Conservation (phyloP, 176 grass and related monocot genomes). For the Triticum turgidum region DNA sequence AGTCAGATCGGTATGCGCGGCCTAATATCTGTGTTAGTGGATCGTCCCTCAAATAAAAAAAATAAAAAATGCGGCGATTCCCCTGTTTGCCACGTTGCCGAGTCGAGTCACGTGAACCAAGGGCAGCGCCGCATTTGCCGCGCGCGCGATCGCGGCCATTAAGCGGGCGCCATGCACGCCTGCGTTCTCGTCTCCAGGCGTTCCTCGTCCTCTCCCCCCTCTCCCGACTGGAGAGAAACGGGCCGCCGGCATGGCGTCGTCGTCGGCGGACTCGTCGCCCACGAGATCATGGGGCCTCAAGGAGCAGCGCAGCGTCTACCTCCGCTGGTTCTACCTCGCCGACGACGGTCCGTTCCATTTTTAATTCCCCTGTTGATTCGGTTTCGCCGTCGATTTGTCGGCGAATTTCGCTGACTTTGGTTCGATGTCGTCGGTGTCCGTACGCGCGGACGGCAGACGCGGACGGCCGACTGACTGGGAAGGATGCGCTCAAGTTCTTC, state of each 20-base stretch:
- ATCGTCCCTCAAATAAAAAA: too few species aligned
- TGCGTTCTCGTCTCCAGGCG: not conserved
- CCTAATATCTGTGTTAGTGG: too few species aligned
- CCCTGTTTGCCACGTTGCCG: not conserved
- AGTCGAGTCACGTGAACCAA: slow-evolving; percentile 10
- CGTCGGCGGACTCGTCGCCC: slow-evolving; percentile 35
- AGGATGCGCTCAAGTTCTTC: slow-evolving; percentile 87
- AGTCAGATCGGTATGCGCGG: too few species aligned
- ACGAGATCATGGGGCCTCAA: slow-evolving; percentile 32
- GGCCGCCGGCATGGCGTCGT: slow-evolving; percentile 28
- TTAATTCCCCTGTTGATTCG: too few species aligned
- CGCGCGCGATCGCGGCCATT: not conserved
- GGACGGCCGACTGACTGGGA: slow-evolving; percentile 77
- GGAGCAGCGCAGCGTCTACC: slow-evolving; percentile 54
- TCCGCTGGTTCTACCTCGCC: slow-evolving; percentile 61
- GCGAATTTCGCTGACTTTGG: not conserved
- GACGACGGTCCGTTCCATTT: slow-evolving; percentile 39
- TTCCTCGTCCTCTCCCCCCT: not conserved
- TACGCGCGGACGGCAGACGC: slow-evolving; percentile 29
- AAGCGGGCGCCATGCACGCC: not conserved
- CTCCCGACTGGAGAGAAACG: not conserved
- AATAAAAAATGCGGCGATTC: too few species aligned
- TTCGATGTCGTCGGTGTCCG: too few species aligned
- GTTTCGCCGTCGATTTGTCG: too few species aligned
- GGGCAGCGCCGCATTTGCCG: slow-evolving; percentile 29